Evolutionary conservation across 129 eudicot species (phyloP), one percentile per base, ranked within the genome.

Genomic region (Pittosporum tobira): DNA sequence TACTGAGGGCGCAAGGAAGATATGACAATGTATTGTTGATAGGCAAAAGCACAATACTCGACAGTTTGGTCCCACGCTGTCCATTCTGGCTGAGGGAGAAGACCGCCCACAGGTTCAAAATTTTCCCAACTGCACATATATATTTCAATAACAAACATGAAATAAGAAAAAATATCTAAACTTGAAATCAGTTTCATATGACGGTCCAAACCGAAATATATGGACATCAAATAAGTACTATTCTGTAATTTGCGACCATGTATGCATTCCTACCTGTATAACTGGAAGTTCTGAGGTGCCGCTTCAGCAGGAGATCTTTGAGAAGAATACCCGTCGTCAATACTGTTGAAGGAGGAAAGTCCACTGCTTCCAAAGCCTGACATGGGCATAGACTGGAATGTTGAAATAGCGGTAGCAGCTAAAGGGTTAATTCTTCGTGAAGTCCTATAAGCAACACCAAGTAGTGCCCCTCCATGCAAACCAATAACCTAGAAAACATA

Each of bases 31-130:
- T 91, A 81, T 28, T 86, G 76, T 44, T 77, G 96, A 76, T 91
- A 91, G 57, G 85, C 98, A 76, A 91, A 91, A 65, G 96, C 98
- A 76, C 98, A 91, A 70, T 91, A 91, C 77, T 91, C 98, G 62
- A 91, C 96, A n/a, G 98, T 91, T 78, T 91, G 90, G 74, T 91
- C 98, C 98, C 98, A 91, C 28, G 88, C 83, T 28, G 96, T 79
- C 99, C 99, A 91, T 64, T 91, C 99, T 63, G 99, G 99, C 76
- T 91, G 99, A 77, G 99, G 94, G 69, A 91, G 82, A 82, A 87
- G 90, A 55, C 85, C 81, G 2, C 99, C 99, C 71, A 91, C 94
- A 18, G 99, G 94, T 75, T 91, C 85, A 81, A 87, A 91, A 59
- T 86, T 80, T 79, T 91, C 99, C 99, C 99, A 91, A 80, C 96